Percentiles rank a stretch among this genome's conserved stretches.
Evolutionary conservation across 345 rosid genomes (phyloP).

Genomic region (Eutrema heterophyllum): DNA sequence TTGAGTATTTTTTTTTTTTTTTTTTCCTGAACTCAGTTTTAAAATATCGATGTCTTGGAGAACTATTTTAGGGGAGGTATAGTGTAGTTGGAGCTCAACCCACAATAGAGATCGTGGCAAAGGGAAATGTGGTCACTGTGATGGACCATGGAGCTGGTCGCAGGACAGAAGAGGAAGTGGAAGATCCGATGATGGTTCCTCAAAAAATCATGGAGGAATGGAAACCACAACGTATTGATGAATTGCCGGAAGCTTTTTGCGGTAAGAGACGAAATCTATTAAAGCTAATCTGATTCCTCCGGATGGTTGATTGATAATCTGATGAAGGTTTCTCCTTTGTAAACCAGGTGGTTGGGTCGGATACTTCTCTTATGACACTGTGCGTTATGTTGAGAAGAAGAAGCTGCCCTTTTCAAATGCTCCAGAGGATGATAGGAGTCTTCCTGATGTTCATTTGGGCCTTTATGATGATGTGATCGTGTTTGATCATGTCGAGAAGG

Average conservation of each 20-base stretch:
- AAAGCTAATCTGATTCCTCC: background rate
- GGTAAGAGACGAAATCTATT: conserved; percentile 40
- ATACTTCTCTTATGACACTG: conserved; percentile 90
- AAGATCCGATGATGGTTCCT: conserved; percentile 93
- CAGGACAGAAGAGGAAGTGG: conserved; percentile 68
- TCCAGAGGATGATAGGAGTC: conserved; percentile 81
- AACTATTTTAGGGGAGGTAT: conserved; percentile 59
- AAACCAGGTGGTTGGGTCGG: conserved; percentile 94
- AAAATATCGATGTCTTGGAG: background rate
- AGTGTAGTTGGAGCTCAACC: conserved; percentile 96
- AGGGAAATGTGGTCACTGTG: conserved; percentile 73
- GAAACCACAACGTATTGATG: conserved; percentile 75
- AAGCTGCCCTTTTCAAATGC: conserved; percentile 71
- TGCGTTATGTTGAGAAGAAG: conserved; percentile 83
- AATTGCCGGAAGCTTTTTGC: conserved; percentile 83
- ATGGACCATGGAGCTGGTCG: conserved; percentile 67
- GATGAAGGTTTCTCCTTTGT: background rate
- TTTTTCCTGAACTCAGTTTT: background rate
- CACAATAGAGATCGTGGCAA: conserved; percentile 75
- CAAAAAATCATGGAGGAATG: conserved; percentile 73
- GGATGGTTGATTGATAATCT: background rate
- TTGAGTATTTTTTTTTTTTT: background rate
- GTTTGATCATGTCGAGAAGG: conserved; percentile 94
- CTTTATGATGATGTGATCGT: conserved; percentile 83
- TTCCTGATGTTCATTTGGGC: conserved; percentile 92